Evolutionary conservation across 1,139 yeast genomes (phyloP).

Genomic region (Sugiyamaella pinicola): DNA sequence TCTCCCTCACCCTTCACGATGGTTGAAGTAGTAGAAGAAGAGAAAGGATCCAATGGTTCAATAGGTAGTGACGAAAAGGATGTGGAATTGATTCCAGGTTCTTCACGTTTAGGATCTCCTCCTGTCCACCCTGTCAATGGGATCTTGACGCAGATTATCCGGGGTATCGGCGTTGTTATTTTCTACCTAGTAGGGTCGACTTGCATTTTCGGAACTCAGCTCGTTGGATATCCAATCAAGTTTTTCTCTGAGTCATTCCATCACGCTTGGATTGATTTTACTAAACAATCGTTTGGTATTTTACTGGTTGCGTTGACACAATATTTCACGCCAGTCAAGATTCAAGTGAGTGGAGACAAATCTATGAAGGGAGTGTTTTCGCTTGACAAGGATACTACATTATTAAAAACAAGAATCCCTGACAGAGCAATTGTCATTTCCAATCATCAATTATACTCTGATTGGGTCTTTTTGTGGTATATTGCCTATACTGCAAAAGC

Average conservation of each 20-base stretch:
- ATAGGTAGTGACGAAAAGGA: neutral
- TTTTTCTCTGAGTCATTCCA: slow-evolving; percentile 33
- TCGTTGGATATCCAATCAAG: slow-evolving; percentile 38
- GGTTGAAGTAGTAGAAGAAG: neutral
- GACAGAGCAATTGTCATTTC: slow-evolving; percentile 64
- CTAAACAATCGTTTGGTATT: slow-evolving; percentile 45
- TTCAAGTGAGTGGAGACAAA: slow-evolving; percentile 41
- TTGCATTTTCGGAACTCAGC: slow-evolving; percentile 34
- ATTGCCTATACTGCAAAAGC: slow-evolving; percentile 66
- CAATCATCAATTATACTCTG: slow-evolving; percentile 92
- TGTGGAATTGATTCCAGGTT: neutral
- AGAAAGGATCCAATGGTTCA: neutral
- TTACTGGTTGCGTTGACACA: slow-evolving; percentile 40
- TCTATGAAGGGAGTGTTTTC: slow-evolving; percentile 36
- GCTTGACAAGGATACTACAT: slow-evolving; percentile 26
- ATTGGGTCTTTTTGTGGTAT: slow-evolving; percentile 96
- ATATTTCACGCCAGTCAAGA: slow-evolving; percentile 41
- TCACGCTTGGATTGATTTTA: slow-evolving; percentile 42
- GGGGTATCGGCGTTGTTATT: slow-evolving; percentile 19
- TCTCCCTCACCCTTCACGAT: neutral
- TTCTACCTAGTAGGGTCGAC: slow-evolving; percentile 24
- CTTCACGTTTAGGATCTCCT: neutral
- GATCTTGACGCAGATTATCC: slow-evolving; percentile 11
- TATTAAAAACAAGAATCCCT: slow-evolving; percentile 38
- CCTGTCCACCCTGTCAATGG: slow-evolving; percentile 10